phyloP scores from a whole-genome alignment of 108 stramenopile genomes.

The Pseudonitzschia multistriata region DNA sequence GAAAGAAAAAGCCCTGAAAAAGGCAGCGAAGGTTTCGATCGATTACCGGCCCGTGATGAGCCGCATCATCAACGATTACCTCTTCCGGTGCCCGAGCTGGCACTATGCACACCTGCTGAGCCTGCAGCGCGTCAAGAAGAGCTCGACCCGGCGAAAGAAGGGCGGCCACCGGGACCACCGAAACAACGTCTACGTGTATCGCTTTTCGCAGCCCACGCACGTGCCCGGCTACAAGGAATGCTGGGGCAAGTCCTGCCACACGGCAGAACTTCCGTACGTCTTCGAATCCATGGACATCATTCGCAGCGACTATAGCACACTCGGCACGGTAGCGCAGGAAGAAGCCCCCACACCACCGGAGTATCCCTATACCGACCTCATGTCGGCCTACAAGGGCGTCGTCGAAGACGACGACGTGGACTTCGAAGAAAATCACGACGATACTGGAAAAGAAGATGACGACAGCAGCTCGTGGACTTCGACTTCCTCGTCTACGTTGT shows the following conservation, averaged over 20 bases:
- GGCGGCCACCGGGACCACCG: neutral
- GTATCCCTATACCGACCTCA: slow-evolving; percentile 62
- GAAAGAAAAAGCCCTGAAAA: slow-evolving; percentile 46
- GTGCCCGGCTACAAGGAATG: slow-evolving; percentile 79
- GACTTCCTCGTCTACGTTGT: slow-evolving; percentile 1
- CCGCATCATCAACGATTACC: slow-evolving; percentile 81
- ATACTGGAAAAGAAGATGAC: neutral
- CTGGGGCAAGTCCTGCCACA: slow-evolving; percentile 83
- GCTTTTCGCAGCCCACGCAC: slow-evolving; percentile 80
- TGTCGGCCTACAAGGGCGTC: slow-evolving; percentile 46
- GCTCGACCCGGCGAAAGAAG: slow-evolving; percentile 5
- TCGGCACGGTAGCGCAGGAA: slow-evolving; percentile 45
- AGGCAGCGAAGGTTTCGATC: slow-evolving; percentile 61
- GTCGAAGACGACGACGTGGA: slow-evolving; percentile 32
- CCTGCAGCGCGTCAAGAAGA: slow-evolving; percentile 33
- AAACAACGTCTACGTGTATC: slow-evolving; percentile 77
- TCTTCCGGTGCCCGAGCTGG: slow-evolving; percentile 83
- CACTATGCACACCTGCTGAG: slow-evolving; percentile 60
- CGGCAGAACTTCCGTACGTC: slow-evolving; percentile 81
- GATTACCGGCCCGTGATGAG: slow-evolving; percentile 85
- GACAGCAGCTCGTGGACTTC: neutral
- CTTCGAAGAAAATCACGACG: slow-evolving; percentile 18
- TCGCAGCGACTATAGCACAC: slow-evolving; percentile 52
- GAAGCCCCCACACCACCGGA: slow-evolving; percentile 60
- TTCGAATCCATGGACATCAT: slow-evolving; percentile 76